phyloP scores from a whole-genome alignment of 495 filamentous ascomycete genomes.

The Neurospora cerealis region DNA sequence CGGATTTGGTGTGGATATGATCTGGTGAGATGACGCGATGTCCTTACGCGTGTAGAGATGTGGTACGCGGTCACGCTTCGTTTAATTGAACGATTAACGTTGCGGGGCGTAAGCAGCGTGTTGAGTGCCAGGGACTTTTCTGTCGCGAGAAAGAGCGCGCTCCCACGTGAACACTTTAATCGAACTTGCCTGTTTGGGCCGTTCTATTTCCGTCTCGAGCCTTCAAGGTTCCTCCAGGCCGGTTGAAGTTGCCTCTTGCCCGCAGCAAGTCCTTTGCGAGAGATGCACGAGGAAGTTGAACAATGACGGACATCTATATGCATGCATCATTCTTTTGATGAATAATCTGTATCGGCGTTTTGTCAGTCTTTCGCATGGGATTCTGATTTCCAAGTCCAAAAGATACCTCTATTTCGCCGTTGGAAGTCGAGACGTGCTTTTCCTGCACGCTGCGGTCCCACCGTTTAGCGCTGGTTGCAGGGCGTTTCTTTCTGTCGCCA shows the following conservation, averaged over 20 bases:
- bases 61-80: neutral
- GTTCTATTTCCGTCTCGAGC: neutral
- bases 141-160: constrained; percentile 12
- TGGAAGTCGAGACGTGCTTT: neutral
- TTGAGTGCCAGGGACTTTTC: neutral
- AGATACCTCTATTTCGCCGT: neutral
- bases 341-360: neutral
- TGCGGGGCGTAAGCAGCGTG: constrained; percentile 6
- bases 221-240: neutral
- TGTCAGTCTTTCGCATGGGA: neutral
- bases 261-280: neutral
- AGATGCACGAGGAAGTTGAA: neutral
- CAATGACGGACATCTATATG: neutral
- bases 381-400: neutral
- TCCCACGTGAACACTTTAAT: constrained; percentile 8
- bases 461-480: neutral
- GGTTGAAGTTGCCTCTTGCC: neutral
- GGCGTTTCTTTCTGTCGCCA: neutral
- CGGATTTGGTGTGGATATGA: neutral
- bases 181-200: neutral
- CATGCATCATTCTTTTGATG: neutral
- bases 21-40: neutral
- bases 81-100: neutral
- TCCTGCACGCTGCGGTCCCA: neutral
- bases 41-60: neutral